Evolutionary conservation across 345 rosid genomes (phyloP).

Genomic region (Gossypioides kirkii): DNA sequence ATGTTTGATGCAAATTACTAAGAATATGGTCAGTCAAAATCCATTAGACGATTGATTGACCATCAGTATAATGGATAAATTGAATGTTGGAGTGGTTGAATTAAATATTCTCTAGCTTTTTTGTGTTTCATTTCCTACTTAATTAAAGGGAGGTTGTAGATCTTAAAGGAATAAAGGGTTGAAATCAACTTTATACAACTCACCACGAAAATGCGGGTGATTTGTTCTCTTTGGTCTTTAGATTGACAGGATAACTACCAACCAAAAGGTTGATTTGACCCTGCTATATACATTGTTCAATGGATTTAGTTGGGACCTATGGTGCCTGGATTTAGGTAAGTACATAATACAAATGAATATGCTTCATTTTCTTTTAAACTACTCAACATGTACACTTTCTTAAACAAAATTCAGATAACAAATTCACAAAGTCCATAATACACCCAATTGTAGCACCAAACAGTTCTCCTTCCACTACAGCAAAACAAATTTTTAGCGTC

Average conservation of each 20-base stretch:
- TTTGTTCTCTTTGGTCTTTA: slow-evolving; percentile 9
- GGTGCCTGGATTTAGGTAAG: no score
- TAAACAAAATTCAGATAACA: no score
- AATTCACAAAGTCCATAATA: no score
- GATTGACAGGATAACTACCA: slow-evolving; percentile 1
- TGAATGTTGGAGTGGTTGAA: background rate
- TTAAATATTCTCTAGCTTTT: background rate
- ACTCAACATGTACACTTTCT: no score
- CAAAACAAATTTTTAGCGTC: no score
- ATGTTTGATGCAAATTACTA: no score
- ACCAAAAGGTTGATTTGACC: slow-evolving; percentile 5
- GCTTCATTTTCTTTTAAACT: no score
- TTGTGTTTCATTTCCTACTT: background rate
- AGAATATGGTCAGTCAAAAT: background rate
- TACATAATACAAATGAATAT: no score
- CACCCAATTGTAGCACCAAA: no score
- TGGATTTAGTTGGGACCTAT: background rate
- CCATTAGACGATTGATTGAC: background rate
- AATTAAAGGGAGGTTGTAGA: background rate
- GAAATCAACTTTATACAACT: background rate
- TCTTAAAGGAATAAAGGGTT: background rate
- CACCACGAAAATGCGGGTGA: background rate
- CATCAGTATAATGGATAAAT: background rate
- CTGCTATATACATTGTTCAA: background rate
- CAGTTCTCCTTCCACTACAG: no score